Conservation (phyloP, 1,284 basidiomycete genomes). For the Heterobasidion occidentale region DNA sequence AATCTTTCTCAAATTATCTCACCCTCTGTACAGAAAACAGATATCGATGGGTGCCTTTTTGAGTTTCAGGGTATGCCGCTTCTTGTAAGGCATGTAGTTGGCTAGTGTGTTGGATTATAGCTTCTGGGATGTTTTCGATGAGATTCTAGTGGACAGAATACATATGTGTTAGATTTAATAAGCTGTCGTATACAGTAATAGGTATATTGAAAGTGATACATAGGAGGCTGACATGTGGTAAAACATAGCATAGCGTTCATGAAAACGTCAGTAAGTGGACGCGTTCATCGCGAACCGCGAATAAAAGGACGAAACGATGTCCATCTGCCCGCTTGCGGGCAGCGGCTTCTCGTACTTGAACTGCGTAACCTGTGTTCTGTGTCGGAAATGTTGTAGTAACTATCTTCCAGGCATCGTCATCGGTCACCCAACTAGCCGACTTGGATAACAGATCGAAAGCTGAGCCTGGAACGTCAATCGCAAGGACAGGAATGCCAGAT, state of each 20-base stretch:
- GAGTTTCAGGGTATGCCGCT: background rate
- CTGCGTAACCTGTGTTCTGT: slow-evolving; percentile 49
- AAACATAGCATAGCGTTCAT: background rate
- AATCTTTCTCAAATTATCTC: slow-evolving; percentile 1
- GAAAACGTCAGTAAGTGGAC: slow-evolving; percentile 49
- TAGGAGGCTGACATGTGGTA: no score
- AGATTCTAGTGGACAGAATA: no score
- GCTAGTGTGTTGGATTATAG: no score
- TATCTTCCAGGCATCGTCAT: slow-evolving; percentile 66
- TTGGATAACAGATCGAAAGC: slow-evolving; percentile 58
- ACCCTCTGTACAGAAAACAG: background rate
- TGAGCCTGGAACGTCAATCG: slow-evolving; percentile 52
- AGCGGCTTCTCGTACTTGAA: slow-evolving; percentile 59
- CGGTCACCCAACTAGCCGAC: slow-evolving; percentile 55
- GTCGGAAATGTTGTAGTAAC: slow-evolving; percentile 47
- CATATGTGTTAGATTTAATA: no score
- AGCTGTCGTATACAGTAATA: no score
- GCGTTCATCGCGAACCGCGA: slow-evolving; percentile 64
- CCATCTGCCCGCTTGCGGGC: slow-evolving; percentile 55
- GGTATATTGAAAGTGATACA: no score
- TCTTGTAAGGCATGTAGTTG: background rate
- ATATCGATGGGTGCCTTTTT: background rate
- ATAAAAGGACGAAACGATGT: slow-evolving; percentile 53
- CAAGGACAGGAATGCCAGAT: slow-evolving; percentile 57
- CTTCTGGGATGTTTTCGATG: no score